Percentiles rank a stretch among this genome's conserved stretches.
These are phyloP conservation scores for Aspergillus ruber DNA, from an alignment of 2,329 filamentous ascomycete genomes.

Conservation along the genomic window DNA sequence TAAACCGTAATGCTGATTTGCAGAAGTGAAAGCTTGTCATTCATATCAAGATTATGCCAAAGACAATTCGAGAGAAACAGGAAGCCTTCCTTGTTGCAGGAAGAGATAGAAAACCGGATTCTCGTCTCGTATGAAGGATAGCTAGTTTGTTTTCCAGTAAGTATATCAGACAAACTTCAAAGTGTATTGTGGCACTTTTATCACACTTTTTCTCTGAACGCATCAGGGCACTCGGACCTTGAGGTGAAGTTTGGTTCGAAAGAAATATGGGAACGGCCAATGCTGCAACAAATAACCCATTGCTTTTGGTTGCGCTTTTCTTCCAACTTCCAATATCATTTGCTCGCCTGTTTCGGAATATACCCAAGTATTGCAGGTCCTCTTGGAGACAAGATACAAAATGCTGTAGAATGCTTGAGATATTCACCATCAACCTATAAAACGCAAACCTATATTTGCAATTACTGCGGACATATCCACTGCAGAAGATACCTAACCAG, in stretches of 20 bases:
- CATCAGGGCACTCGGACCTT: neutral
- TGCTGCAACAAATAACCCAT: neutral
- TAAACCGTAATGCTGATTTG: no score
- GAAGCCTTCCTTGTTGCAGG: no score
- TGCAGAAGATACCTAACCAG: neutral
- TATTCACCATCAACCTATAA: neutral
- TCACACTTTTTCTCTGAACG: neutral
- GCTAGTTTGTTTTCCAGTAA: no score
- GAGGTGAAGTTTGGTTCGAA: slow-evolving; percentile 1
- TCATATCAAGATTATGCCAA: no score
- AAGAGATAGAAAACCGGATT: no score
- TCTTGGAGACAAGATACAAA: neutral
- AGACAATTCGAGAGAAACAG: no score
- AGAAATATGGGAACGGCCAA: neutral
- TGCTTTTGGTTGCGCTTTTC: slow-evolving; percentile 3
- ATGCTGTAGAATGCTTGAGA: neutral
- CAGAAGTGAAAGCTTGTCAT: no score
- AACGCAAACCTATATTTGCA: neutral
- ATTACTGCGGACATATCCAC: neutral
- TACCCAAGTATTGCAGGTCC: neutral
- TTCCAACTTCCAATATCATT: slow-evolving; percentile 2
- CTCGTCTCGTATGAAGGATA: no score
- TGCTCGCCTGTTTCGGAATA: neutral
- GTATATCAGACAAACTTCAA: no score
- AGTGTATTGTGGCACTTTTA: neutral